Base-by-base conservation (phyloP, 2,329 filamentous ascomycete species). In the Colletotrichum sp. region DNA sequence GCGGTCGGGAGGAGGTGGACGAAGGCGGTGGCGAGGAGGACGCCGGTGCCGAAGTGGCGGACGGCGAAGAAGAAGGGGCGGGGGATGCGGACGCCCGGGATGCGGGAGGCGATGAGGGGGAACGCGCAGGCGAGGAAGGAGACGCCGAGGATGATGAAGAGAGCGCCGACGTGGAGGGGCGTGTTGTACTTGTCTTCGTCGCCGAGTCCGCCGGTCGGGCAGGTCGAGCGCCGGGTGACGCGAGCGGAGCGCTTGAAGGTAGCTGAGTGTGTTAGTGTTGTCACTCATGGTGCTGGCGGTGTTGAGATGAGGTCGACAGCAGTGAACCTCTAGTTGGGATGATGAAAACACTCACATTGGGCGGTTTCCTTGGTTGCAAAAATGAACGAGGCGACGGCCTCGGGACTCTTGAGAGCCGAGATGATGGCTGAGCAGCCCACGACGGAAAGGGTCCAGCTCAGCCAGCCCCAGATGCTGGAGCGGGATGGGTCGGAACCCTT, bases 1-100 rank as follows among this genome's bases (percentile, higher is more conserved):
- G 93, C 92, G 4, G 91, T 94, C 60, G 91, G 92, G 10, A 93
- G 89, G 36, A 93, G 87, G 86, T 96, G 94, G 34, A 96, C 94
- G 80, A 97, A 96, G 69, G 95, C 94, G 2, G 95, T 96, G 30
- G 95, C 91, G 60, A 92, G 89, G 36, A 91, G 88, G 24, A 97
- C 95, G 74, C 95, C 95, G 10, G 95, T 96, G 79, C 95, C 94
- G 79, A 95, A 95, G 87, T 95, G 93, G 77, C 90, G 88, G 65
- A 91, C 89, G 68, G 86, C 83, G 81, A 92, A 91, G 84, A 92
- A 89, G 83, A 92, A 89, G 64, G 83, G 84, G 24, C 85, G 83
- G 2, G 91, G 91, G 67, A 93, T 91, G 71, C 87, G 88, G 65
- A 92, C 82, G 18, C 86, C 83, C 26, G 89, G 89, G 60, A 91